Percentiles rank a stretch among this genome's conserved stretches.
These are phyloP conservation scores for Ophioceras dolichostomum DNA, from an alignment of 2,329 filamentous ascomycete species.

Conservation along the genomic window DNA sequence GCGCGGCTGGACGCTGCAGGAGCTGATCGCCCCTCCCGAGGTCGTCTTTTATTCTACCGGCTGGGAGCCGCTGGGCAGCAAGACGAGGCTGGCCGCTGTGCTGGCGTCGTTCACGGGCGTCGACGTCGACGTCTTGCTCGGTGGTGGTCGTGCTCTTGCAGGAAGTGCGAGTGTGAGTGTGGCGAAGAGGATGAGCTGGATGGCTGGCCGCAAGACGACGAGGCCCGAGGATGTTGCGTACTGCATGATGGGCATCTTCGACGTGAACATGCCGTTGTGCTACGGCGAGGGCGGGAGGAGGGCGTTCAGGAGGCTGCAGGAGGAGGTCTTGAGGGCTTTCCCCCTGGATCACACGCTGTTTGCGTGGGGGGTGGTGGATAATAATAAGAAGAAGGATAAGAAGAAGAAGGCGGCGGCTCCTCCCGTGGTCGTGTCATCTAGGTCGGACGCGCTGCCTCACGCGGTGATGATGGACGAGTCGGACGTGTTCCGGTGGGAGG, in stretches of 20 bases:
- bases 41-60: constrained; percentile 4
- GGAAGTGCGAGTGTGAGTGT: not conserved
- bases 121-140: not conserved
- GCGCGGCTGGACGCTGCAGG: constrained; percentile 6
- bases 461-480: not conserved
- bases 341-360: constrained; percentile 10
- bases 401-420: not conserved
- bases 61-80: constrained; percentile 1
- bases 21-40: constrained; percentile 3
- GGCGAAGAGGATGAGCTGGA: constrained; percentile 8
- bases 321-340: constrained; percentile 7
- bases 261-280: constrained; percentile 8
- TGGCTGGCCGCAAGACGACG: constrained; percentile 5
- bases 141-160: no score
- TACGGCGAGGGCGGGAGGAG: constrained; percentile 9
- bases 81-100: not conserved
- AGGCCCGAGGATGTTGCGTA: constrained; percentile 10
- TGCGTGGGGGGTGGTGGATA: constrained; percentile 12
- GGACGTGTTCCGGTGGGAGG: not conserved
- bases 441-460: not conserved
- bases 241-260: constrained; percentile 10
- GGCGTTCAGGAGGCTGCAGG: constrained; percentile 9
- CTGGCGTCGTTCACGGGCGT: constrained; percentile 1
- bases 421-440: not conserved
- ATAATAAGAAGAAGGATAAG: no score